These are phyloP conservation scores for Penicillium olsonii DNA, from an alignment of 2,329 filamentous ascomycete genomes.

Conservation along the genomic window DNA sequence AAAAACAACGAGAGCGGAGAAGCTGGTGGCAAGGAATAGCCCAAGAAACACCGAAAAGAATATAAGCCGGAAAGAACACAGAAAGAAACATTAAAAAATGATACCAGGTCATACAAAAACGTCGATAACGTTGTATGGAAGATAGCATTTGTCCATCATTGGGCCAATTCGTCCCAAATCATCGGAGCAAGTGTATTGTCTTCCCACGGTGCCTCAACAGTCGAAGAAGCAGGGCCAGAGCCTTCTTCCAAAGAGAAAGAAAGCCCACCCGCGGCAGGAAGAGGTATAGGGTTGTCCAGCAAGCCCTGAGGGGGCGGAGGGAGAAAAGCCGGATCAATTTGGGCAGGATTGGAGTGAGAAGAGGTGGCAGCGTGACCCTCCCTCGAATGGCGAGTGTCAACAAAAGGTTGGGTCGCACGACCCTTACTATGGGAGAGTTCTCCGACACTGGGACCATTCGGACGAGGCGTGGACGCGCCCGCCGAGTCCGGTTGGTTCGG, in stretches of 20 bases:
- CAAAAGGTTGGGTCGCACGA: constrained; percentile 12
- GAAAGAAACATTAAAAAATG: not conserved
- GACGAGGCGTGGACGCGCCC: constrained; percentile 7
- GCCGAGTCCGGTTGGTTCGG: constrained; percentile 18
- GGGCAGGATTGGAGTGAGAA: constrained; percentile 18
- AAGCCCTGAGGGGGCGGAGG: constrained; percentile 34
- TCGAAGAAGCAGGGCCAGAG: constrained; percentile 16
- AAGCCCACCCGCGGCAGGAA: constrained; percentile 21
- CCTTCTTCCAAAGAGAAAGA: constrained; percentile 38
- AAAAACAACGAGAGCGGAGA: not conserved
- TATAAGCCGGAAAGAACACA: not conserved
- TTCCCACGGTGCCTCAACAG: constrained; percentile 31
- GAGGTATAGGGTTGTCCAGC: constrained; percentile 23
- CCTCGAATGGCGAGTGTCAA: constrained; percentile 12
- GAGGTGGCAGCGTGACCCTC: constrained; percentile 16
- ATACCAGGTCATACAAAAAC: not conserved
- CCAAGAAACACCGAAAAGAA: constrained; percentile 8
- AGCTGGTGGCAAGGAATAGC: not conserved
- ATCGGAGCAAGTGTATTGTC: constrained; percentile 45
- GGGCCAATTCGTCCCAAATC: constrained; percentile 41
- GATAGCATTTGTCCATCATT: not conserved
- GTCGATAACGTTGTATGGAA: not conserved
- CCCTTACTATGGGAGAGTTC: constrained; percentile 13
- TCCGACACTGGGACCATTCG: not conserved
- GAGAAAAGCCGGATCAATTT: constrained; percentile 34